A percentile compares a stretch with the other conserved stretches of the same genome.
These are phyloP conservation scores for Trichoderma polysporum DNA, from an alignment of 2,329 filamentous ascomycete species.

Conservation along the genomic window DNA sequence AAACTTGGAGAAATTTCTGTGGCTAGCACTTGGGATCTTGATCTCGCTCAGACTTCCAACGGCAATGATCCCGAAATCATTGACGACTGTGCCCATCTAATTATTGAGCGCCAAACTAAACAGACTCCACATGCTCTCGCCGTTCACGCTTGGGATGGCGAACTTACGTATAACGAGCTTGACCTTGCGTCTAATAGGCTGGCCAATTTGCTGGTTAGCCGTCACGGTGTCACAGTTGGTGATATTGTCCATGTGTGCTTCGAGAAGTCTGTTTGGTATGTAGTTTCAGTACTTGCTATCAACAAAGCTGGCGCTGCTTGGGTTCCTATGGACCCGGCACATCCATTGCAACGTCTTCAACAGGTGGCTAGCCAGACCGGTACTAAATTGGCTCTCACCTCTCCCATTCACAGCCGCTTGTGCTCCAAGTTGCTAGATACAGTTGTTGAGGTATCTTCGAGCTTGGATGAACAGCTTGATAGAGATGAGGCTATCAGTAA, in stretches of 20 bases:
- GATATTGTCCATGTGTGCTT: slow-evolving; percentile 24
- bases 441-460: not conserved
- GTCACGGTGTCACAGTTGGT: slow-evolving; percentile 29
- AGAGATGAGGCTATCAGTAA: slow-evolving; percentile 22
- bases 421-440: slow-evolving; percentile 1
- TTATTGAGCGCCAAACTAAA: not conserved
- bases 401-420: slow-evolving; percentile 18
- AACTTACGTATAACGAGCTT: slow-evolving; percentile 25
- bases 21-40: slow-evolving; percentile 13
- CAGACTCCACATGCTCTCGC: slow-evolving; percentile 3
- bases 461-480: not conserved
- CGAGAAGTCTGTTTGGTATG: slow-evolving; percentile 24
- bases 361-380: not conserved
- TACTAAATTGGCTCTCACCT: not conserved
- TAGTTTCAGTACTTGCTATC: slow-evolving; percentile 20
- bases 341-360: slow-evolving; percentile 10
- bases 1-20: slow-evolving; percentile 2
- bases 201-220: not conserved
- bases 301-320: slow-evolving; percentile 22
- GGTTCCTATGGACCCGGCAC: slow-evolving; percentile 21
- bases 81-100: slow-evolving; percentile 6
- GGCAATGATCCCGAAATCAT: not conserved
- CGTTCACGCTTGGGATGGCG: slow-evolving; percentile 26
- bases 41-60: slow-evolving; percentile 5
- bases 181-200: slow-evolving; percentile 18